Conservation (phyloP, 345 rosid genomes). For the Angophora floribunda region DNA sequence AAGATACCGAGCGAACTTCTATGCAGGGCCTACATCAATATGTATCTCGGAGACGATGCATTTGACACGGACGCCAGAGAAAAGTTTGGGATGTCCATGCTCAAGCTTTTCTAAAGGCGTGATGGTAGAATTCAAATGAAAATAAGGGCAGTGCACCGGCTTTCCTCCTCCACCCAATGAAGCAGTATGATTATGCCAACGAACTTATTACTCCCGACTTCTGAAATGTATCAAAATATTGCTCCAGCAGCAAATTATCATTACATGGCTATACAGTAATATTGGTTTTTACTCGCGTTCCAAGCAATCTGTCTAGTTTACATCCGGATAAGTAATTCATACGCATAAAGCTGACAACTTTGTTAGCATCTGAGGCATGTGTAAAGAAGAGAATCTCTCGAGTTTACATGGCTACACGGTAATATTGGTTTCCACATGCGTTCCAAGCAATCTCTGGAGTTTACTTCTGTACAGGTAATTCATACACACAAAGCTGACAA, state of each 20-base stretch:
- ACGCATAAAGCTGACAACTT: neutral
- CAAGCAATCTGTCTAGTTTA: neutral
- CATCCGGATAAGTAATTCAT: neutral
- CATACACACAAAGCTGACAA: neutral
- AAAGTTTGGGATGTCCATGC: conserved; percentile 31
- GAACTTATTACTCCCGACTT: neutral
- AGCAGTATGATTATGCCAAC: neutral
- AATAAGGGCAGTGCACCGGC: neutral
- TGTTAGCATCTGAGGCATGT: neutral
- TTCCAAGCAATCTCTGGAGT: neutral
- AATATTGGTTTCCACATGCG: neutral
- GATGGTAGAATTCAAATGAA: neutral
- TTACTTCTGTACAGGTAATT: neutral
- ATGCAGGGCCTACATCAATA: conserved; percentile 34
- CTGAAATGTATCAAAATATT: neutral
- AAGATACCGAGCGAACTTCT: conserved; percentile 39
- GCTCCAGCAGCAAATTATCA: neutral
- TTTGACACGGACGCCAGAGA: conserved; percentile 40
- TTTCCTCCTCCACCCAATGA: neutral
- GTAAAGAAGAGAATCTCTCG: neutral
- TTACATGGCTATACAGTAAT: neutral
- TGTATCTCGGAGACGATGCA: conserved; percentile 41
- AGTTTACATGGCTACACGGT: neutral
- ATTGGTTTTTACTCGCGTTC: neutral
- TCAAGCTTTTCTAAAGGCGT: conserved; percentile 23